A percentile compares a stretch with the other conserved stretches of the same genome.
Evolutionary conservation across 495 filamentous ascomycete species (phyloP).

Genomic region (Trichoderma orchidacearum): DNA sequence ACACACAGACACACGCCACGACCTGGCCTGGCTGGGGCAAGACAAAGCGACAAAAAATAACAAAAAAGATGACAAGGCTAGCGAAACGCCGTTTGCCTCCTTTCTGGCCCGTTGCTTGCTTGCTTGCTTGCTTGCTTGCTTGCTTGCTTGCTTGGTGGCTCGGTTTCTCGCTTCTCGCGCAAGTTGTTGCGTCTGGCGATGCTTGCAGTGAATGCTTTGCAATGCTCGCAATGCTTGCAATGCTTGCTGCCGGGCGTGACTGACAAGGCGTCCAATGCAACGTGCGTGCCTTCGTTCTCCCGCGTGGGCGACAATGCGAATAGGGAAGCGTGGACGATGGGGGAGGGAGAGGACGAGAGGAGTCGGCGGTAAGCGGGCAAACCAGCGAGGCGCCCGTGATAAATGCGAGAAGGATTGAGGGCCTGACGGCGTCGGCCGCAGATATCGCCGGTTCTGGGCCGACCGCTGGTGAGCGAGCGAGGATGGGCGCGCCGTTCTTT

Average conservation of each 20-base stretch:
- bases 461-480: no score
- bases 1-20: not conserved
- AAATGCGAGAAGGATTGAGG: not conserved
- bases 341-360: not conserved
- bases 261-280: no score
- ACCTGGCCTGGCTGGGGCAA: not conserved
- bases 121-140: not conserved
- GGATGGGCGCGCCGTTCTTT: no score
- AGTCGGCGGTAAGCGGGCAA: conserved; percentile 1
- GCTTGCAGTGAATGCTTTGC: no score
- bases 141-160: not conserved
- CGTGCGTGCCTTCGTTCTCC: no score
- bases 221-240: not conserved
- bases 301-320: no score
- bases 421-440: not conserved
- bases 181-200: not conserved
- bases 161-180: not conserved
- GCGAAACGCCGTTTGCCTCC: not conserved
- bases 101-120: not conserved
- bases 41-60: not conserved
- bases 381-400: not conserved
- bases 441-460: not conserved
- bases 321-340: no score
- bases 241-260: no score
- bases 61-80: not conserved